Base-by-base conservation (phyloP, 257 asterid genomes). In the Fraxinus cuspidata region DNA sequence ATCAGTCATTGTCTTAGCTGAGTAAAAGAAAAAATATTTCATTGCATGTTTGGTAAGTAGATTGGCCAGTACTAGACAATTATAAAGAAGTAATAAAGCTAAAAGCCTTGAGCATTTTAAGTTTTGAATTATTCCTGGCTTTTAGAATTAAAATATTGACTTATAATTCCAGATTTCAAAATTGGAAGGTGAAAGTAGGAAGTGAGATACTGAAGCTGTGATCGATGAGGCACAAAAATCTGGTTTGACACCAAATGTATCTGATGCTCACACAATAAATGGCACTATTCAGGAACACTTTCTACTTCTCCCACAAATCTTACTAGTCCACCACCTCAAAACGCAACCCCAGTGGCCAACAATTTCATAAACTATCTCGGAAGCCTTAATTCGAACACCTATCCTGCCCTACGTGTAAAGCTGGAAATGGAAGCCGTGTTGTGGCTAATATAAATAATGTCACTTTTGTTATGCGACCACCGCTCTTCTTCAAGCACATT, bases 261-360 rank as follows among this genome's bases (percentile, higher is more conserved):
- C 97, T 0, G 96, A 92, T 69, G 93, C 92, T 53, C 95, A 90
- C 84, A 91, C 95, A 0, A 91, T 91, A 79, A 92, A 90, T 65
- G 96, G 96, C 1, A 84, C 47, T 90, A 90, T 85, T 16, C 90
- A 0, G 92, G 93, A 69, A 85, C 96, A 1, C 87, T 87, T 1
- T 70, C 89, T 0, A 75, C 60, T 40, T 42, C 89, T 0, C 80
- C 74, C 8, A 86, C 89, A 8, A 78, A 86, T 0, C 29, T 87
- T 56, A 80, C 92, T 9, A 18, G 16, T 78, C 60, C 87, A 0
- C 93, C 96, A 1, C 81, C 93, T 0, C 76, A 74, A 68, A 90
- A 88, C 28, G 93, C 92, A 31, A 90, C 96, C 40, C 81, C 91
- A 2, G 81, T 90, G 0, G 93, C 96, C 21, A 67, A 87, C 83